phyloP scores from a whole-genome alignment of 2,329 filamentous ascomycete genomes.

The Aspergillus intermedius region DNA sequence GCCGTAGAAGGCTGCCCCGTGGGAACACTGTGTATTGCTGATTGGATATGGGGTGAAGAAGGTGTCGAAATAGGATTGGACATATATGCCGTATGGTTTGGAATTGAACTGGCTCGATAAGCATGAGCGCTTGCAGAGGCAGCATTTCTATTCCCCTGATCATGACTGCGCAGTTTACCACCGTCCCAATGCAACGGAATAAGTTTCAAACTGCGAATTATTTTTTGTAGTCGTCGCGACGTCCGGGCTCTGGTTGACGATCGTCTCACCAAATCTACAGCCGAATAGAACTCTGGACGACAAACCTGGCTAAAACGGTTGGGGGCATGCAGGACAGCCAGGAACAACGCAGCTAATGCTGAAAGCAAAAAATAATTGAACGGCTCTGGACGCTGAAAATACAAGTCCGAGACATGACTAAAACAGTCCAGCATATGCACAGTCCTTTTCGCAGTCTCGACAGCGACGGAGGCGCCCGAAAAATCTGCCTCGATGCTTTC shows the following conservation, averaged over 20 bases:
- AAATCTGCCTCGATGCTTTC: constrained; percentile 32
- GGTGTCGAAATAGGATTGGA: constrained; percentile 5
- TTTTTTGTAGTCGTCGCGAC: constrained; percentile 53
- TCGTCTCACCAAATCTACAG: constrained; percentile 53
- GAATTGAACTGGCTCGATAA: not conserved
- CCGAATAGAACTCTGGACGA: constrained; percentile 45
- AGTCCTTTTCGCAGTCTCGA: constrained; percentile 35
- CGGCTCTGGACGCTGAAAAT: constrained; percentile 33
- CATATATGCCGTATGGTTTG: not conserved
- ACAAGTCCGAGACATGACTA: constrained; percentile 31
- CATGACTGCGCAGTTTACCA: not conserved
- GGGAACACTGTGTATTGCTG: constrained; percentile 5
- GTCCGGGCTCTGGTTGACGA: constrained; percentile 52
- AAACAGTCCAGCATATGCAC: constrained; percentile 35
- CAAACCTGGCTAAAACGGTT: constrained; percentile 35
- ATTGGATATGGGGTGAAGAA: constrained; percentile 1
- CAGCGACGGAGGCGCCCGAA: constrained; percentile 33
- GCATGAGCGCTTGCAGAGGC: not conserved
- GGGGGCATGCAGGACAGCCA: constrained; percentile 43
- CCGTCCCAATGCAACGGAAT: constrained; percentile 46
- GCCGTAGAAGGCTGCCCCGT: constrained; percentile 11
- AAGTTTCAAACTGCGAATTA: constrained; percentile 52
- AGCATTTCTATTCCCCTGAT: not conserved
- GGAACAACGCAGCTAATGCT: constrained; percentile 35
- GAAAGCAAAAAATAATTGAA: constrained; percentile 41